Evolutionary conservation across 768 basidiomycete genomes (phyloP).

Genomic region (Termitomyces sp.): DNA sequence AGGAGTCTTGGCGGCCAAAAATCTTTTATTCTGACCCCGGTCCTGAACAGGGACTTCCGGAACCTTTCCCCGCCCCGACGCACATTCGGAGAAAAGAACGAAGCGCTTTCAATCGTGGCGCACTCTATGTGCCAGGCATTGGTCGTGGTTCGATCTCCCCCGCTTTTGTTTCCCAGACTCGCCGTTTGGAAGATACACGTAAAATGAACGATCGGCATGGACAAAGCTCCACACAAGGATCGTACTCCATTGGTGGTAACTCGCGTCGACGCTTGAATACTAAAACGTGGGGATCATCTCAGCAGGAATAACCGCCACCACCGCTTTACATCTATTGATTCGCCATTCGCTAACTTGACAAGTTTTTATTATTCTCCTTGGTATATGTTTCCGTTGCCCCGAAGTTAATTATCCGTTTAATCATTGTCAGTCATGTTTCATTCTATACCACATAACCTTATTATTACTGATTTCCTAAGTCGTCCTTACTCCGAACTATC

Average conservation of each 20-base stretch:
- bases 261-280: background rate
- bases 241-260: background rate
- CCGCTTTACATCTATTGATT: background rate
- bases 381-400: background rate
- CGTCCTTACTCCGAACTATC: background rate
- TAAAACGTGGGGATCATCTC: background rate
- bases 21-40: slow-evolving; percentile 77
- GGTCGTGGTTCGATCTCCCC: slow-evolving; percentile 9
- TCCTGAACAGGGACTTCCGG: slow-evolving; percentile 63
- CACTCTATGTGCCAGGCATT: slow-evolving; percentile 45
- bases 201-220: slow-evolving; percentile 2
- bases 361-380: background rate
- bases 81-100: slow-evolving; percentile 79
- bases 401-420: background rate
- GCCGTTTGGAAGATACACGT: slow-evolving; percentile 14
- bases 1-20: slow-evolving; percentile 76
- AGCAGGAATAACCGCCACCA: background rate
- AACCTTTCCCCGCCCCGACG: slow-evolving; percentile 80
- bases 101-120: slow-evolving; percentile 74
- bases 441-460: background rate
- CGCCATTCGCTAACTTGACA: background rate
- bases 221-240: background rate
- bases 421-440: background rate
- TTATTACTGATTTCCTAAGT: background rate
- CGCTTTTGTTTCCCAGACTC: slow-evolving; percentile 9